Conservation (phyloP, 371 early-diverging fungal species). For the Sporodiniella umbellata region DNA sequence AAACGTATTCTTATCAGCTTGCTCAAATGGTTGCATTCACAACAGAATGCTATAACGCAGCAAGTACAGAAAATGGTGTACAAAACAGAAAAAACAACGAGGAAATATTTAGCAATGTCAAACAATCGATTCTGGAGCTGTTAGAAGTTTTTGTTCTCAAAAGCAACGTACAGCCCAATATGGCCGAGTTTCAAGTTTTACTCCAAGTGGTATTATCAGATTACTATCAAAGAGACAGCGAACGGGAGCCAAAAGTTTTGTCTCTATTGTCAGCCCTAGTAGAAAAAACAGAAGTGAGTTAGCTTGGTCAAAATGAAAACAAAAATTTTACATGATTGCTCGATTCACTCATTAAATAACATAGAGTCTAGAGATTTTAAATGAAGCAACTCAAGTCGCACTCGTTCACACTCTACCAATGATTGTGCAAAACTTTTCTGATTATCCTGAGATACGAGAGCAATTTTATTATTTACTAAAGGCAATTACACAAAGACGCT, state of each 20-base stretch:
- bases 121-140: slow-evolving; percentile 64
- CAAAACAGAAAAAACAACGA: too few species aligned
- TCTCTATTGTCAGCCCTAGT: slow-evolving; percentile 77
- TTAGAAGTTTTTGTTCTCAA: slow-evolving; percentile 75
- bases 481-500: slow-evolving; percentile 75
- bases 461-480: slow-evolving; percentile 84
- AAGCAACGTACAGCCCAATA: slow-evolving; percentile 58
- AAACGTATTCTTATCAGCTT: slow-evolving; percentile 12
- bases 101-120: background rate
- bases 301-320: too few species aligned
- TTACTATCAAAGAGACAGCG: slow-evolving; percentile 71
- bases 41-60: slow-evolving; percentile 5
- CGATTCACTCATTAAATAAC: background rate
- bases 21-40: background rate
- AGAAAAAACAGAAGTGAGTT: slow-evolving; percentile 60
- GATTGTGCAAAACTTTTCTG: slow-evolving; percentile 92
- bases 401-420: slow-evolving; percentile 87
- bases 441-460: slow-evolving; percentile 90
- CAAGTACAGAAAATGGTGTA: background rate
- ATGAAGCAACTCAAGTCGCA: slow-evolving; percentile 74
- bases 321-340: too few species aligned
- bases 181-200: slow-evolving; percentile 58
- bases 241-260: slow-evolving; percentile 84
- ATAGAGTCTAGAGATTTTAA: slow-evolving; percentile 3
- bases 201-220: slow-evolving; percentile 79